A percentile compares a stretch with the other conserved stretches of the same genome.
These are phyloP conservation scores for Phialemoniopsis sp. DNA, from an alignment of 2,329 filamentous ascomycete genomes.

Conservation along the genomic window DNA sequence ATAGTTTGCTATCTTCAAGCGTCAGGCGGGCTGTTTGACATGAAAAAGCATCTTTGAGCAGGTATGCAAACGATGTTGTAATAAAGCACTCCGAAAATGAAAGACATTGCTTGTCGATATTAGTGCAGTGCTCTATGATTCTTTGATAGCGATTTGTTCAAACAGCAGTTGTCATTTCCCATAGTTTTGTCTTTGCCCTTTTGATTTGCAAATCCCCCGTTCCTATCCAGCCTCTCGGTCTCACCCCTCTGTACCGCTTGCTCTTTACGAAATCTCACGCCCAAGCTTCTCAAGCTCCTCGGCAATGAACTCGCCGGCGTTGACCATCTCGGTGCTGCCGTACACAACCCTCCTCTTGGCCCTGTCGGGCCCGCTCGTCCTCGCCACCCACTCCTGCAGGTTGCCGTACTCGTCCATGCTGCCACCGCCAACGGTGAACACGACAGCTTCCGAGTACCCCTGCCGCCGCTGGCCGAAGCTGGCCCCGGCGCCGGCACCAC, in stretches of 20 bases:
- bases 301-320: conserved; percentile 62
- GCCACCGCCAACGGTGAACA: conserved; percentile 93
- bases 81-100: no score
- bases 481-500: conserved; percentile 53
- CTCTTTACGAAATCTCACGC: conserved; percentile 40
- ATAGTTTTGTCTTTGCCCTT: no score
- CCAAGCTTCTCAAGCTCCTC: conserved; percentile 62
- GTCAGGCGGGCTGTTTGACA: no score
- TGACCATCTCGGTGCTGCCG: conserved; percentile 82
- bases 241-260: not conserved
- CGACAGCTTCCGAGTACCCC: conserved; percentile 83
- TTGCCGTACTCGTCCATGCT: conserved; percentile 99
- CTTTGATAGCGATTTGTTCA: no score
- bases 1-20: no score
- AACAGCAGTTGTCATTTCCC: no score
- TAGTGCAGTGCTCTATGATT: no score
- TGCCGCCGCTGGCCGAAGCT: conserved; percentile 89
- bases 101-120: no score
- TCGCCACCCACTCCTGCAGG: conserved; percentile 88
- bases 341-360: conserved; percentile 83
- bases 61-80: no score
- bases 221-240: no score
- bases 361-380: conserved; percentile 60
- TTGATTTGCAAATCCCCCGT: no score
- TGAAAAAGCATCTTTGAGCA: no score